Percentiles rank a stretch among this genome's conserved stretches.
Evolutionary conservation across 2,329 filamentous ascomycete species (phyloP).

Genomic region (Apiospora koreana): DNA sequence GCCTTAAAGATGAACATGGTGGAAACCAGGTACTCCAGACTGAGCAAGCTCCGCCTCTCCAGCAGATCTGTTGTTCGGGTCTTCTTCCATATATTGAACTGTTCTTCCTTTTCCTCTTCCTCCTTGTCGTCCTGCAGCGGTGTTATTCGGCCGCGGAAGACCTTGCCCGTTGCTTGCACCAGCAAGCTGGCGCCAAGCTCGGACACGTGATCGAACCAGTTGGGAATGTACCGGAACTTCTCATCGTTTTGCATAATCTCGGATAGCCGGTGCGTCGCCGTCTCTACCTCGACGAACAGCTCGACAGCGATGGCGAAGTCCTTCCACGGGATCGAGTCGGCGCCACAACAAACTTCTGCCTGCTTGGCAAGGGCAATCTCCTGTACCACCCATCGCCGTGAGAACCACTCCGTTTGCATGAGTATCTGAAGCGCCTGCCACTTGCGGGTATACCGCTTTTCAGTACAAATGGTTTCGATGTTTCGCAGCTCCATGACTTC

Average conservation of each 20-base stretch:
- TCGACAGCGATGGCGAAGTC: background rate
- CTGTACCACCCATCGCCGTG: background rate
- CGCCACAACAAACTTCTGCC: background rate
- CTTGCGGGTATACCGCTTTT: background rate
- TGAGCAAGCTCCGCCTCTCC: background rate
- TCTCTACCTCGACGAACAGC: background rate
- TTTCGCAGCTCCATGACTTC: background rate
- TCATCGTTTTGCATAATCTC: constrained; percentile 17
- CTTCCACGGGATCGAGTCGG: background rate
- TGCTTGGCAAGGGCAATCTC: background rate
- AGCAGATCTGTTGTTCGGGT: background rate
- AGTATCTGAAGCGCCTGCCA: constrained; percentile 3
- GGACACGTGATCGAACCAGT: constrained; percentile 37
- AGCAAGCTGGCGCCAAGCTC: constrained; percentile 36
- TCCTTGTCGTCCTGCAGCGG: background rate
- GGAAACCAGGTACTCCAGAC: background rate
- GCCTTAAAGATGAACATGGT: constrained; percentile 10
- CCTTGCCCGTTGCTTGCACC: constrained; percentile 34
- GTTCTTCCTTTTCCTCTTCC: background rate
- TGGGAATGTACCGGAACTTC: constrained; percentile 26
- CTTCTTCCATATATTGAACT: background rate
- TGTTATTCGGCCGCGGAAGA: constrained; percentile 26
- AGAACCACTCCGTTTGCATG: background rate
- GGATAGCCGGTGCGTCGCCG: background rate
- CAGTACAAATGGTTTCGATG: background rate